These are phyloP conservation scores for Delphinella strobiligena DNA, from an alignment of 2,329 filamentous ascomycete genomes.

Conservation along the genomic window DNA sequence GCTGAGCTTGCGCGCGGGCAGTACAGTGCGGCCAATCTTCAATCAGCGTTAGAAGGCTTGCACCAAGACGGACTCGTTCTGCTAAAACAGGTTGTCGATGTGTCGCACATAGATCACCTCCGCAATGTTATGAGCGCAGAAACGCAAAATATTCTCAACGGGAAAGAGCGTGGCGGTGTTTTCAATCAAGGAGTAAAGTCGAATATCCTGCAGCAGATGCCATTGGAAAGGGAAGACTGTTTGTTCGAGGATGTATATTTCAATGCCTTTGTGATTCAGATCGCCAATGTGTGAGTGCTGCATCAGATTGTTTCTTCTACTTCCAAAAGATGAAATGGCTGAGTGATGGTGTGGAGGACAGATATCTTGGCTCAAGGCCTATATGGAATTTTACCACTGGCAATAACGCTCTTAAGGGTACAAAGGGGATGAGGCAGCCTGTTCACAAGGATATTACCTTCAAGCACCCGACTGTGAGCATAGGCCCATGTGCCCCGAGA, in stretches of 20 bases:
- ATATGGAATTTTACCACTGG: slow-evolving; percentile 30
- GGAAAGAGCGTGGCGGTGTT: slow-evolving; percentile 14
- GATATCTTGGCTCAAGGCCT: slow-evolving; percentile 28
- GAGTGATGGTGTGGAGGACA: background rate
- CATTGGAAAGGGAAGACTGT: slow-evolving; percentile 20
- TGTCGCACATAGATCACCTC: slow-evolving; percentile 22
- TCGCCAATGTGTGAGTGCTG: slow-evolving; percentile 21
- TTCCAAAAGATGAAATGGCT: too few species aligned
- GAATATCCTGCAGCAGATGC: slow-evolving; percentile 29
- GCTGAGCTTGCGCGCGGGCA: background rate
- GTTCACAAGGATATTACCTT: slow-evolving; percentile 51
- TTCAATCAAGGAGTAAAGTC: slow-evolving; percentile 28
- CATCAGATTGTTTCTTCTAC: too few species aligned
- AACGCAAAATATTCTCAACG: slow-evolving; percentile 19
- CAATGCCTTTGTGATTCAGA: slow-evolving; percentile 29
- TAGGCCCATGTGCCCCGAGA: background rate
- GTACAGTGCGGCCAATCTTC: slow-evolving; percentile 2
- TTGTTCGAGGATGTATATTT: slow-evolving; percentile 30
- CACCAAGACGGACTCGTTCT: slow-evolving; percentile 20
- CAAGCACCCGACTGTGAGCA: slow-evolving; percentile 30
- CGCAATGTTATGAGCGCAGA: slow-evolving; percentile 25
- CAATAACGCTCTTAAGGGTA: slow-evolving; percentile 28
- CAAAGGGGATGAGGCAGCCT: slow-evolving; percentile 33
- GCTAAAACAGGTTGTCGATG: slow-evolving; percentile 24
- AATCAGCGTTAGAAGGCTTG: slow-evolving; percentile 11